Conservation (phyloP, 768 basidiomycete genomes). For the Terana coerulea region DNA sequence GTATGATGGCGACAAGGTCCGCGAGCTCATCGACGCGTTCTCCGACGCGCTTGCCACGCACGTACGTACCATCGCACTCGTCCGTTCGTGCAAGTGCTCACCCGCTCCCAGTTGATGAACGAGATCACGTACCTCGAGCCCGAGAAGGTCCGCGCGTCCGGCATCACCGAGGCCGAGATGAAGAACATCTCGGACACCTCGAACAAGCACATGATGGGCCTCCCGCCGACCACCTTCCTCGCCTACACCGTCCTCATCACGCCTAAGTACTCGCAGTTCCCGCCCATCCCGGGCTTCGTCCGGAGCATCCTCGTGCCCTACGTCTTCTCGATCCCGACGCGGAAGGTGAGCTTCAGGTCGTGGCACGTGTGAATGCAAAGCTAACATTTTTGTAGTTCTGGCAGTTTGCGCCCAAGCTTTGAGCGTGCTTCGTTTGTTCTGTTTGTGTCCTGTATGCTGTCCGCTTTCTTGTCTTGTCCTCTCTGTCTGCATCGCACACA, state of each 20-base stretch:
- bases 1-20: constrained; percentile 8
- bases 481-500: too few relatives aligned
- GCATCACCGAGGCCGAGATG: constrained; percentile 12
- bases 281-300: constrained; percentile 12
- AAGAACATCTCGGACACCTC: constrained; percentile 11
- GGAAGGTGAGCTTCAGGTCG: background rate
- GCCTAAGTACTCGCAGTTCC: constrained; percentile 11
- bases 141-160: constrained; percentile 12
- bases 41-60: constrained; percentile 6
- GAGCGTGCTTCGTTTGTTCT: too few relatives aligned
- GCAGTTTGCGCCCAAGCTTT: constrained; percentile 12
- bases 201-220: constrained; percentile 5
- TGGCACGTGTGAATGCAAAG: background rate
- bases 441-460: constrained; percentile 1
- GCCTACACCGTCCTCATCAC: constrained; percentile 8
- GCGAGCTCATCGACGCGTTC: constrained; percentile 9
- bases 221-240: constrained; percentile 12
- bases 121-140: constrained; percentile 15
- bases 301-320: constrained; percentile 10
- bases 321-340: constrained; percentile 6
- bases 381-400: constrained; percentile 1
- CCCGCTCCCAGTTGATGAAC: constrained; percentile 9
- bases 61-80: background rate
- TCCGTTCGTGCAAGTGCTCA: background rate
- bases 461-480: background rate